These are phyloP conservation scores for Scutellaria minor DNA, from an alignment of 257 asterid species.

Conservation along the genomic window DNA sequence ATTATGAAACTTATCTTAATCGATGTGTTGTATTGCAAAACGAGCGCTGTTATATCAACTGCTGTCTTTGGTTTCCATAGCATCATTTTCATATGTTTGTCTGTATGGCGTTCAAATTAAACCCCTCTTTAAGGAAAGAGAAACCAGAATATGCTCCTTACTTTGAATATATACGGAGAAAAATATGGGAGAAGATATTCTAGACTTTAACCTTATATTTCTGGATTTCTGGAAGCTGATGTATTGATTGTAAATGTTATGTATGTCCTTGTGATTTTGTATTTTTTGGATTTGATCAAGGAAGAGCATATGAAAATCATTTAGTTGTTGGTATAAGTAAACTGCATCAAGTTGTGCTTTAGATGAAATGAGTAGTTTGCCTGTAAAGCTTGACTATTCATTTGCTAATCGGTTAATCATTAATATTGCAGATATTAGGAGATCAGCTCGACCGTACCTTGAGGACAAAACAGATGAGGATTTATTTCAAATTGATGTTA, in stretches of 20 bases:
- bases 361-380: conserved; percentile 5
- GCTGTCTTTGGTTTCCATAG: neutral
- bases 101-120: neutral
- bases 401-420: conserved; percentile 29
- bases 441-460: conserved; percentile 72
- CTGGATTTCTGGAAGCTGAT: neutral
- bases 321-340: neutral
- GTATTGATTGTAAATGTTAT: neutral
- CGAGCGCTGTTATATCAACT: neutral
- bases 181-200: neutral
- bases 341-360: conserved; percentile 7
- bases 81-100: neutral
- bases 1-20: neutral
- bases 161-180: neutral
- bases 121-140: neutral
- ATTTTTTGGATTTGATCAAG: neutral
- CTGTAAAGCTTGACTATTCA: neutral
- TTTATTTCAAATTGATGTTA: conserved; percentile 87
- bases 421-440: conserved; percentile 71
- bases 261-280: neutral
- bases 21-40: neutral
- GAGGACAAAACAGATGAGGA: conserved; percentile 84
- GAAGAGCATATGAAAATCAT: neutral
- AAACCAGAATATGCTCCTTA: too few species aligned
- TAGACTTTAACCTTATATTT: neutral